Conservation (phyloP, 1,139 yeast species). For the Lodderomyces oxycetoniae region DNA sequence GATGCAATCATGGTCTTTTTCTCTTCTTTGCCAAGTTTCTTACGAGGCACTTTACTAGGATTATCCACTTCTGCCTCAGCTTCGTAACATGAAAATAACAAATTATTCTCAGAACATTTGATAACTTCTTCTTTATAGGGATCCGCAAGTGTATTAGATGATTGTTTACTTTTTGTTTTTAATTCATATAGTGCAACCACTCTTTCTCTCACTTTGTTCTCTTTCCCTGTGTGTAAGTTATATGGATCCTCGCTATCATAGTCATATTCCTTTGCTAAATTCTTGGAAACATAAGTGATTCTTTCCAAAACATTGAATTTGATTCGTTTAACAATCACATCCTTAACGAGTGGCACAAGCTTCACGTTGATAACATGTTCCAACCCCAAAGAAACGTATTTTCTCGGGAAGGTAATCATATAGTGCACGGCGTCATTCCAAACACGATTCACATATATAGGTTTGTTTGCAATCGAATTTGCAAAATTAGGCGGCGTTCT, state of each 20-base stretch:
- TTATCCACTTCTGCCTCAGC: constrained; percentile 17
- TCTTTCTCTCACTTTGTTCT: constrained; percentile 44
- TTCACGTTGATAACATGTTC: constrained; percentile 60
- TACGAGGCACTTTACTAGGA: background rate
- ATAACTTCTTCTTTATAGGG: constrained; percentile 56
- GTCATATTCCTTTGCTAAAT: constrained; percentile 51
- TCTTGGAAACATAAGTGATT: constrained; percentile 60
- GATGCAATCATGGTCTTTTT: constrained; percentile 34
- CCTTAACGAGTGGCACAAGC: constrained; percentile 67
- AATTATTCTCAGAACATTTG: constrained; percentile 55
- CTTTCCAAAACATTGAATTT: constrained; percentile 70
- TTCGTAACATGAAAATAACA: constrained; percentile 55
- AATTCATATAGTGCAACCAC: constrained; percentile 58
- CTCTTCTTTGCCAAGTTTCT: constrained; percentile 12
- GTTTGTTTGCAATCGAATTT: constrained; percentile 68
- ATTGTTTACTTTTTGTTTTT: constrained; percentile 46
- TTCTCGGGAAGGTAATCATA: constrained; percentile 71
- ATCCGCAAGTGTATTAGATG: constrained; percentile 19
- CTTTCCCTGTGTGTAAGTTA: constrained; percentile 20
- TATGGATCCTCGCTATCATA: constrained; percentile 48
- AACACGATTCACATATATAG: constrained; percentile 72
- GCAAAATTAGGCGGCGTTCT: constrained; percentile 82
- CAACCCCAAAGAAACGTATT: constrained; percentile 68
- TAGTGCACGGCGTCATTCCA: constrained; percentile 82
- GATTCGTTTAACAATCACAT: constrained; percentile 64